These are phyloP conservation scores for Ilyonectria sp. DNA, from an alignment of 2,329 filamentous ascomycete genomes.

Conservation along the genomic window DNA sequence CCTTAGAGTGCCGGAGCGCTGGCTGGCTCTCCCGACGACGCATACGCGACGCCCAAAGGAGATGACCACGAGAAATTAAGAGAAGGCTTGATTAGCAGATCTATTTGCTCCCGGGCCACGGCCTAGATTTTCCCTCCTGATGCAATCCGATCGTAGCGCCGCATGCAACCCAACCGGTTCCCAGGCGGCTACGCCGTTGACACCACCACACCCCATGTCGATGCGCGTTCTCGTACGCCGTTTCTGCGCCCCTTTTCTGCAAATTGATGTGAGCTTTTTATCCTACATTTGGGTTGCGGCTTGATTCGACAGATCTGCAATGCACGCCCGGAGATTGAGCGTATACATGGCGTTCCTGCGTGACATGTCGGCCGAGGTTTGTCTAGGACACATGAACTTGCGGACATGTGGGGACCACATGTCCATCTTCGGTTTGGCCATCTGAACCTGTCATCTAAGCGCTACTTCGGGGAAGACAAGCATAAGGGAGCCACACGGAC, in stretches of 20 bases:
- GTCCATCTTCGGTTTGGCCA: not conserved
- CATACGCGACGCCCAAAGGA: constrained; percentile 1
- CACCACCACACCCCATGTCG: not conserved
- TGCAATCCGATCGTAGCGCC: constrained; percentile 4
- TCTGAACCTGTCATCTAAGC: not conserved
- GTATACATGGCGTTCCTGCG: constrained; percentile 20
- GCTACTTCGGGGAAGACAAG: not conserved
- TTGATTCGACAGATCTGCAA: not conserved
- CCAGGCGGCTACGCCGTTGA: no score
- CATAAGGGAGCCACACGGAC: not conserved
- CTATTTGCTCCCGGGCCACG: not conserved
- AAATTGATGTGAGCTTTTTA: not conserved
- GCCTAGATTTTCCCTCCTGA: constrained; percentile 6
- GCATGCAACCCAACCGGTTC: not conserved
- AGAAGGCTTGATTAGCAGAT: not conserved
- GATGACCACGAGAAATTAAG: constrained; percentile 19
- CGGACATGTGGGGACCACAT: not conserved
- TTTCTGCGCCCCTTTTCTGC: not conserved
- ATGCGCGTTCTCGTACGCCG: not conserved
- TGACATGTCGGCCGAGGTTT: constrained; percentile 26
- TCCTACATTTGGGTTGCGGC: constrained; percentile 2
- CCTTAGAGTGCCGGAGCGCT: not conserved
- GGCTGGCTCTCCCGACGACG: not conserved
- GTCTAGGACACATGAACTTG: not conserved
- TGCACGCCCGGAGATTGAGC: constrained; percentile 16